phyloP scores from a whole-genome alignment of 2,329 filamentous ascomycete species.

The Cytospora mali region DNA sequence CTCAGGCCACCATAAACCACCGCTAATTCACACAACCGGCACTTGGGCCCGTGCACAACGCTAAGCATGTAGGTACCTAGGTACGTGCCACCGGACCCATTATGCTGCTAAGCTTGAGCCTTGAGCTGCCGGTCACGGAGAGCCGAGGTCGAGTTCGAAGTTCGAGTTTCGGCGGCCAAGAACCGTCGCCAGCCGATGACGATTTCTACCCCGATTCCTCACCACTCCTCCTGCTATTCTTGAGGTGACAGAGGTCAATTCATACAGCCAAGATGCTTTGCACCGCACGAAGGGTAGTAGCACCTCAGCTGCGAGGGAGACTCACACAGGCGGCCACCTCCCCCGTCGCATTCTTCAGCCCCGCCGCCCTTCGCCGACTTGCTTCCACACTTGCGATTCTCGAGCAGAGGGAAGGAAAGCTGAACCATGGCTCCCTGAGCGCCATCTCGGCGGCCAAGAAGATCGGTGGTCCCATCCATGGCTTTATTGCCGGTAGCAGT shows the following conservation, averaged over 20 bases:
- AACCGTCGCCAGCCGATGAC: slow-evolving; percentile 27
- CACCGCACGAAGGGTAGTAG: slow-evolving; percentile 25
- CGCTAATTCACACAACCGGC: no score
- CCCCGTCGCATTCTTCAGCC: slow-evolving; percentile 40
- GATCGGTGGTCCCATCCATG: slow-evolving; percentile 82
- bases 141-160: slow-evolving; percentile 16
- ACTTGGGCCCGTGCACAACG: neutral
- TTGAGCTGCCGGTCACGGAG: slow-evolving; percentile 12
- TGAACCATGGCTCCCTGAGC: slow-evolving; percentile 80
- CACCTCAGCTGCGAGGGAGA: slow-evolving; percentile 25
- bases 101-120: neutral
- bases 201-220: slow-evolving; percentile 8
- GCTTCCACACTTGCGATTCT: slow-evolving; percentile 88
- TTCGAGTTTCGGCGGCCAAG: neutral
- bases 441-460: slow-evolving; percentile 85
- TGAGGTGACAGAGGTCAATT: slow-evolving; percentile 5
- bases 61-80: neutral
- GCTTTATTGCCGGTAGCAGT: slow-evolving; percentile 80
- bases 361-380: slow-evolving; percentile 66
- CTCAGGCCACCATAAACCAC: slow-evolving; percentile 13
- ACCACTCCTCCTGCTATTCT: neutral
- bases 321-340: slow-evolving; percentile 30
- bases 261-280: slow-evolving; percentile 22
- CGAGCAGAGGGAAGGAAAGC: slow-evolving; percentile 88
- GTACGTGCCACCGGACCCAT: slow-evolving; percentile 3